Evolutionary conservation across 1,284 basidiomycete genomes (phyloP).

Genomic region (Trametes polyzona): DNA sequence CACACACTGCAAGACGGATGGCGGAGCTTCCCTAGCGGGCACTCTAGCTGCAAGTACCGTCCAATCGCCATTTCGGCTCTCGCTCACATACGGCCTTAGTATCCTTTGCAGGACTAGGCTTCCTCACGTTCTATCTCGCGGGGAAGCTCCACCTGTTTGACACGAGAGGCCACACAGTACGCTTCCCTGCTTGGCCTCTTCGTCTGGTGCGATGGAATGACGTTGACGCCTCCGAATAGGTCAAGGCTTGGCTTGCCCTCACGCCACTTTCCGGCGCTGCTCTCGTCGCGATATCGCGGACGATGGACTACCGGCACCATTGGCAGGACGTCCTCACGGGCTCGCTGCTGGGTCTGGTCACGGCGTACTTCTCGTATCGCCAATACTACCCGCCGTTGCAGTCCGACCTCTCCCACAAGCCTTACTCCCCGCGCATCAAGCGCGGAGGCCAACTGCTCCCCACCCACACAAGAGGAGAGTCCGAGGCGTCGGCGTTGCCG

Average conservation of each 20-base stretch:
- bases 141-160: slow-evolving; percentile 95
- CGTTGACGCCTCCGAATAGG: slow-evolving; percentile 43
- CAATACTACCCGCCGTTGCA: slow-evolving; percentile 76
- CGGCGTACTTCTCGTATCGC: slow-evolving; percentile 82
- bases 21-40: slow-evolving; percentile 93
- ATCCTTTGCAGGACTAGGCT: slow-evolving; percentile 92
- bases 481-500: slow-evolving; percentile 6
- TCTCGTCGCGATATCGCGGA: slow-evolving; percentile 90
- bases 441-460: slow-evolving; percentile 49
- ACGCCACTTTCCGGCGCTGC: slow-evolving; percentile 80
- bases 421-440: slow-evolving; percentile 73
- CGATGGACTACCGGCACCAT: slow-evolving; percentile 87
- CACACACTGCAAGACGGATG: slow-evolving; percentile 81
- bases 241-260: slow-evolving; percentile 85
- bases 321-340: slow-evolving; percentile 91
- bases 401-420: slow-evolving; percentile 67
- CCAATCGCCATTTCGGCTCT: neutral
- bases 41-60: slow-evolving; percentile 70
- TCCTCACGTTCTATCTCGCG: slow-evolving; percentile 86
- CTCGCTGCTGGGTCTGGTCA: slow-evolving; percentile 69
- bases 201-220: neutral
- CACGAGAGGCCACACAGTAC: slow-evolving; percentile 74
- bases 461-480: slow-evolving; percentile 30
- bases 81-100: slow-evolving; percentile 47
- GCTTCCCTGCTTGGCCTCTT: slow-evolving; percentile 28